phyloP scores from a whole-genome alignment of 345 rosid species.

The Pistacia vera region DNA sequence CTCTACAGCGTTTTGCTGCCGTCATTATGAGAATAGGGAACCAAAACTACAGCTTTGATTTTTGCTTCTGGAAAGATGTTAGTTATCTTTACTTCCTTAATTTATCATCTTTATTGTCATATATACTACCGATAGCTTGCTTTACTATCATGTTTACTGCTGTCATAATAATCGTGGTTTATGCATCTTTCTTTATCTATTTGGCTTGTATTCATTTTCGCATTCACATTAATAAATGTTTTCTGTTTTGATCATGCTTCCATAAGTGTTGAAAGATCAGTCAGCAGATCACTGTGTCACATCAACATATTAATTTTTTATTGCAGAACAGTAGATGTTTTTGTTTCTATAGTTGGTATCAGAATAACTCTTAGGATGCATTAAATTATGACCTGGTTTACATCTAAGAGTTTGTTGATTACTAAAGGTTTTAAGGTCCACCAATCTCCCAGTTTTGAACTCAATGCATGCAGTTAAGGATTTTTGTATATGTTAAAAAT shows the following conservation, averaged over 20 bases:
- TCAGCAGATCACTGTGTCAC: neutral
- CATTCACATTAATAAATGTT: neutral
- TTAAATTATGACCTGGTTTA: neutral
- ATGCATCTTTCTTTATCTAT: neutral
- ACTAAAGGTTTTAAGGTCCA: neutral
- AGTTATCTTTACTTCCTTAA: slow-evolving; percentile 16
- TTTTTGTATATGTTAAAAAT: neutral
- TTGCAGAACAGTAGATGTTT: slow-evolving; percentile 1
- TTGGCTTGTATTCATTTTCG: neutral
- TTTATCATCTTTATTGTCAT: neutral
- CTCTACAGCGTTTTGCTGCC: slow-evolving; percentile 85
- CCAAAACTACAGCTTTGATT: slow-evolving; percentile 89
- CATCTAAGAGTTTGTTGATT: too few species aligned
- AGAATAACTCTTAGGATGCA: neutral
- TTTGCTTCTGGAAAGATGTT: slow-evolving; percentile 96
- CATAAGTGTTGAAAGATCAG: neutral
- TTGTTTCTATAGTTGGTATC: neutral
- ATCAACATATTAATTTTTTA: neutral
- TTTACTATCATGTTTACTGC: neutral
- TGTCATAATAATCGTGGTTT: neutral
- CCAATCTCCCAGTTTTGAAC: neutral
- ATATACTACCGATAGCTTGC: neutral
- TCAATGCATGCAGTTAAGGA: neutral
- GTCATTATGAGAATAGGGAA: slow-evolving; percentile 93
- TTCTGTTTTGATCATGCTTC: neutral